Base-by-base conservation (phyloP, 1,284 basidiomycete genomes). In the Ustilago shanxiensis region DNA sequence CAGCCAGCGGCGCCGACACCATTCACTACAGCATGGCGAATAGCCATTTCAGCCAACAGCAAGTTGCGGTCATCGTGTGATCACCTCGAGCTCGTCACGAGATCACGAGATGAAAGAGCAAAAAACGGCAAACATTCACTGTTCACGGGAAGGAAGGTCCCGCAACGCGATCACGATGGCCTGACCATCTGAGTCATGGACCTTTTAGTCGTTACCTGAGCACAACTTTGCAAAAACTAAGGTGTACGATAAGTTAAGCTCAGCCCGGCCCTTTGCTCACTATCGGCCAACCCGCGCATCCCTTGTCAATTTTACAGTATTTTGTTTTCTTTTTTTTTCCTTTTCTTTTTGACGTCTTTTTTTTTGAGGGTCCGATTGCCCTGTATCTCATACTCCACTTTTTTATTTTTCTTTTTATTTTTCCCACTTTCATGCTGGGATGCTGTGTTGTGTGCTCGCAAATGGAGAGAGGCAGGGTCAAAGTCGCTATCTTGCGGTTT, bases 351-450 rank as follows among this genome's bases (percentile, higher is more conserved):
- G n/a, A 44, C 20, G 41, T 44, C 41, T 44, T 7, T 44, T 7
- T 44, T 28, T 44, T 56, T 56, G 54, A 39, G 16, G 35, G n/a
- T 18, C 39, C 22, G 24, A 26, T 44, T 56, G 54, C 39, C 54
- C 37, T 56, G 54, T 37, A 55, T 44, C n/a, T 54, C 26, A 52
- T 28, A 45, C 39, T 44, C 39, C 39, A 56, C 54, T 56, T 44
- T 56, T 54, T 28, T n/a, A n/a, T n/a, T n/a, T n/a, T n/a, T n/a
- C n/a, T n/a, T n/a, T n/a, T n/a, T n/a, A n/a, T 10, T 10, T 35
- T 44, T 44, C n/a, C n/a, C 49, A 50, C 49, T 28, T 50, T 53
- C n/a, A 13, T 53, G 49, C 24, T 13, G 28, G 49, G 49, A 9
- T 31, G 24, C 41, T 44, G 14, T 50, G 11, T 47, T 47, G 20